Conservation (phyloP, 306 rosid genomes). For the Vicia sativa region DNA sequence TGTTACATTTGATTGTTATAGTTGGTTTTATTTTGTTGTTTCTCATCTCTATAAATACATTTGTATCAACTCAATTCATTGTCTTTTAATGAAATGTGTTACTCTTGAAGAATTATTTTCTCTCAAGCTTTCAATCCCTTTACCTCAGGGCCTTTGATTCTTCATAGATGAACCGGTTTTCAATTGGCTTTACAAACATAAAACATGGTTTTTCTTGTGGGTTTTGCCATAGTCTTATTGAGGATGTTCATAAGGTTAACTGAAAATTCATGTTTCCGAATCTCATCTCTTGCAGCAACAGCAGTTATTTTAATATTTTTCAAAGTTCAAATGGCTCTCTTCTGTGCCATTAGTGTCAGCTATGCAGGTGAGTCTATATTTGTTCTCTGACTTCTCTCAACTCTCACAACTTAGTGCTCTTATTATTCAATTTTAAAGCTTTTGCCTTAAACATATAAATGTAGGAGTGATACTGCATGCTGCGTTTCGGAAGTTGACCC, state of each 20-base stretch:
- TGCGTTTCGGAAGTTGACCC: conserved; percentile 79
- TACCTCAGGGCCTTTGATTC: neutral
- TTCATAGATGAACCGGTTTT: conserved; percentile 3
- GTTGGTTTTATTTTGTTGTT: conserved; percentile 3
- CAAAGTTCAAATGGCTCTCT: conserved; percentile 86
- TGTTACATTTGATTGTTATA: neutral
- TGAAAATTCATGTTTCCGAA: conserved; percentile 38
- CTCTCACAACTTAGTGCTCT: neutral
- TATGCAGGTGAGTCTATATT: conserved; percentile 58
- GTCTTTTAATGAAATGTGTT: neutral
- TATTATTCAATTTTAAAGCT: conserved; percentile 22
- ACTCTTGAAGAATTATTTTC: no score
- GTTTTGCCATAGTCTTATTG: neutral
- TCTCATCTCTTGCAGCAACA: conserved; percentile 62
- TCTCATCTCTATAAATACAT: neutral
- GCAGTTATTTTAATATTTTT: conserved; percentile 66
- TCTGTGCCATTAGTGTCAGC: conserved; percentile 70
- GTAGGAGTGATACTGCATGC: conserved; percentile 79
- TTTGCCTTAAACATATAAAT: neutral
- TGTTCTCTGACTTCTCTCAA: neutral
- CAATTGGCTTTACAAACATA: conserved; percentile 5
- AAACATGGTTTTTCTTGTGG: neutral
- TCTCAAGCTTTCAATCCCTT: neutral
- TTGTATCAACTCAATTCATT: neutral
- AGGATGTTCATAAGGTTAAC: conserved; percentile 9